Conservation (phyloP, 1,284 basidiomycete genomes). For the Ganoderma resinaceum region DNA sequence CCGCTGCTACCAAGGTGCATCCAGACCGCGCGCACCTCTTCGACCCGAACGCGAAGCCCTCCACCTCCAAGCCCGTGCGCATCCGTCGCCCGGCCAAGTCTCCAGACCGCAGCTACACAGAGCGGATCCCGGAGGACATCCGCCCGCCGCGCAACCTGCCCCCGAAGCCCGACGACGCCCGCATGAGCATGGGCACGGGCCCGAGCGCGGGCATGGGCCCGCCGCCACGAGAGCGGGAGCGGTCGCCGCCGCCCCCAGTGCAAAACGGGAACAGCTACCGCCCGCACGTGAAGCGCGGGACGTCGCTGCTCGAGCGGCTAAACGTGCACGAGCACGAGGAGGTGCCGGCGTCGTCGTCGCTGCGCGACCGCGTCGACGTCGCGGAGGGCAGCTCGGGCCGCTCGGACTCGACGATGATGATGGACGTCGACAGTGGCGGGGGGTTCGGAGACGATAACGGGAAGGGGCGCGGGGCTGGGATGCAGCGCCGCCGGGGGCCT, state of each 20-base stretch:
- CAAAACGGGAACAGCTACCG: conserved; percentile 35
- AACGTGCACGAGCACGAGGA: conserved; percentile 35
- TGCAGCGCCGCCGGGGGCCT: neutral
- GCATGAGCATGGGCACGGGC: conserved; percentile 33
- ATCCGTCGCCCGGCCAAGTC: conserved; percentile 22
- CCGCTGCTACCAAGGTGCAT: conserved; percentile 22
- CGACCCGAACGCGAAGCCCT: neutral
- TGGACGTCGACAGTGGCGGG: conserved; percentile 19
- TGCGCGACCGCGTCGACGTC: conserved; percentile 49
- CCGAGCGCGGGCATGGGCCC: conserved; percentile 40
- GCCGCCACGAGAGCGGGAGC: conserved; percentile 10
- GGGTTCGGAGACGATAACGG: conserved; percentile 6
- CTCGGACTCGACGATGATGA: conserved; percentile 19
- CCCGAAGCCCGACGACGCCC: conserved; percentile 13
- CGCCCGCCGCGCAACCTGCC: conserved; percentile 10
- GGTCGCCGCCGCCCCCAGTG: conserved; percentile 12
- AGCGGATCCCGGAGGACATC: conserved; percentile 14
- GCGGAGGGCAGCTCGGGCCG: neutral
- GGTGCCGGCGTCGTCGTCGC: conserved; percentile 32
- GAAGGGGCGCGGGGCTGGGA: neutral
- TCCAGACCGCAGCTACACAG: conserved; percentile 3
- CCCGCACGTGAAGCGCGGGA: conserved; percentile 40
- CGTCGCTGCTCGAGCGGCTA: conserved; percentile 48
- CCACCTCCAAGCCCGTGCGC: conserved; percentile 19
- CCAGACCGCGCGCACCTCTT: conserved; percentile 30